These are phyloP conservation scores for Cucurbita maxima DNA, from an alignment of 306 rosid species.

Conservation along the genomic window DNA sequence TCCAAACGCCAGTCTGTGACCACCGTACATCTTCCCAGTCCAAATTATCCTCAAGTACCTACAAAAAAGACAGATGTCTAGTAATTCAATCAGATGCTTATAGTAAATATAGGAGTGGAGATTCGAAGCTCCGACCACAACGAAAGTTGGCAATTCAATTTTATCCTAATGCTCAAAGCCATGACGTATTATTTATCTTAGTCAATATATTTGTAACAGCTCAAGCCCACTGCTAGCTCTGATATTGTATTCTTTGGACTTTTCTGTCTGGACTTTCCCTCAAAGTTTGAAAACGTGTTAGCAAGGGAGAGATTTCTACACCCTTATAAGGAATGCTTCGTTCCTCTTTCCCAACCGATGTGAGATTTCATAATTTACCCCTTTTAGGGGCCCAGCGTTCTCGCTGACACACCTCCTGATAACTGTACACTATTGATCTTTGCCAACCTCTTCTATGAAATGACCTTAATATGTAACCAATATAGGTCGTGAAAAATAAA, in stretches of 20 bases:
- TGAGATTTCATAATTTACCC: too few relatives aligned
- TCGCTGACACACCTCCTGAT: too few relatives aligned
- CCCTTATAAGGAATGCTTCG: too few relatives aligned
- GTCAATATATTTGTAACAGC: not conserved
- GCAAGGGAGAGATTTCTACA: too few relatives aligned
- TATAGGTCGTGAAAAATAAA: not conserved
- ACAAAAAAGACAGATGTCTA: not conserved
- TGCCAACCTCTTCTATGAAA: not conserved
- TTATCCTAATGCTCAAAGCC: not conserved
- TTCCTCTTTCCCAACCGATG: too few relatives aligned
- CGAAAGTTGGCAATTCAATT: not conserved
- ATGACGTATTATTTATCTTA: not conserved
- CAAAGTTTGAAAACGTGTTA: too few relatives aligned
- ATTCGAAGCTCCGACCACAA: not conserved
- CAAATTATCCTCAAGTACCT: slow-evolving; percentile 82
- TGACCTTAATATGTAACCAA: not conserved
- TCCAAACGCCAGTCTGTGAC: slow-evolving; percentile 97
- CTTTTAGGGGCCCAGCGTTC: too few relatives aligned
- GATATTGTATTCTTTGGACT: too few relatives aligned
- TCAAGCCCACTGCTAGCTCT: too few relatives aligned
- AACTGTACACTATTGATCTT: too few relatives aligned
- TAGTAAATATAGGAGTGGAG: not conserved
- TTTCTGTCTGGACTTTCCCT: too few relatives aligned
- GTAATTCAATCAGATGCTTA: not conserved
- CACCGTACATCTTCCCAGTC: slow-evolving; percentile 99